Percentiles rank a stretch among this genome's conserved stretches.
Conservation (phyloP, 2,329 filamentous ascomycete species). For the Simplicillium aogashimaense region DNA sequence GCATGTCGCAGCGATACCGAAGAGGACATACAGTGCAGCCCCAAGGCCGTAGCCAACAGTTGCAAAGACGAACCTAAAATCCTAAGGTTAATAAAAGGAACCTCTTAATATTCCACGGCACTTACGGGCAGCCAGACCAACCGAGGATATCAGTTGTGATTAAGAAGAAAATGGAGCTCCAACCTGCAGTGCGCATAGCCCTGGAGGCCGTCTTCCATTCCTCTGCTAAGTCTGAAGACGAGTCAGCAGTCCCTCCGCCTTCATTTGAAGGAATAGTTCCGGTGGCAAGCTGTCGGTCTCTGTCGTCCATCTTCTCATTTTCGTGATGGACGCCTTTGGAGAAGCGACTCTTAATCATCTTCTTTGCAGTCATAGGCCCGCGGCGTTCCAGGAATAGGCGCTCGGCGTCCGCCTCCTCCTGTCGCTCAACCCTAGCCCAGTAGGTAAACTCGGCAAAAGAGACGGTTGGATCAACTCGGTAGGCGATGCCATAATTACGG, state of each 20-base stretch:
- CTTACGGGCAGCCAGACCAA: constrained; percentile 26
- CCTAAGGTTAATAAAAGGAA: not conserved
- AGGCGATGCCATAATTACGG: not conserved
- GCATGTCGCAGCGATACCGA: constrained; percentile 28
- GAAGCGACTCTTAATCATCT: constrained; percentile 8
- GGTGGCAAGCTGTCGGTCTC: not conserved
- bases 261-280: not conserved
- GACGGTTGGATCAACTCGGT: constrained; percentile 2
- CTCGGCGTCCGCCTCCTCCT: constrained; percentile 8
- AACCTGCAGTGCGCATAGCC: constrained; percentile 32
- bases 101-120: not conserved
- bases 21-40: constrained; percentile 31
- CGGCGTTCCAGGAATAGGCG: constrained; percentile 5
- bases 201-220: constrained; percentile 36
- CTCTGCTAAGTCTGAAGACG: constrained; percentile 9
- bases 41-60: constrained; percentile 30
- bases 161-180: constrained; percentile 36
- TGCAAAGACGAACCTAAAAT: constrained; percentile 7
- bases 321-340: constrained; percentile 7
- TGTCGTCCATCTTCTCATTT: not conserved
- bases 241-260: not conserved
- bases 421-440: constrained; percentile 11
- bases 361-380: constrained; percentile 7
- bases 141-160: constrained; percentile 39
- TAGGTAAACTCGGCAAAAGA: constrained; percentile 12